phyloP scores from a whole-genome alignment of 768 basidiomycete genomes.

The Termitomyces sp. region DNA sequence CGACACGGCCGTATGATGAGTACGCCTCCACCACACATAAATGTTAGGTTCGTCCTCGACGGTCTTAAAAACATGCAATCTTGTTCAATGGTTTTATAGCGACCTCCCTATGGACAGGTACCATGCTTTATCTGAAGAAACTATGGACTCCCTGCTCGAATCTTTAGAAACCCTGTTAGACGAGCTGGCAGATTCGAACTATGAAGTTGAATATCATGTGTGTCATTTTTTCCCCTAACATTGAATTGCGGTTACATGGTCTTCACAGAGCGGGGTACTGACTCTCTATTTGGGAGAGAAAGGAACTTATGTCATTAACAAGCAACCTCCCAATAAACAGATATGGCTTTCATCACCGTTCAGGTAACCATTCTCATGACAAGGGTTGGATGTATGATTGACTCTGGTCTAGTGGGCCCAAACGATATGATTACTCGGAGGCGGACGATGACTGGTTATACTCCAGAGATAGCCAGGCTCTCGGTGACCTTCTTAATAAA shows the following conservation, averaged over 20 bases:
- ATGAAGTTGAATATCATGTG: constrained; percentile 90
- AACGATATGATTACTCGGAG: constrained; percentile 79
- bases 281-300: constrained; percentile 72
- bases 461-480: constrained; percentile 55
- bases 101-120: constrained; percentile 62
- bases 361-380: constrained; percentile 47
- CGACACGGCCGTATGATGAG: constrained; percentile 29
- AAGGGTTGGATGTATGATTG: background rate
- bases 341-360: constrained; percentile 92
- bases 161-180: constrained; percentile 74
- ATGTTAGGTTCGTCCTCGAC: constrained; percentile 42
- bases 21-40: constrained; percentile 58
- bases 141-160: constrained; percentile 77
- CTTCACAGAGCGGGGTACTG: constrained; percentile 78
- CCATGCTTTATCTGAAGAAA: constrained; percentile 65
- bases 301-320: constrained; percentile 94
- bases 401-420: constrained; percentile 66
- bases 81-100: constrained; percentile 18
- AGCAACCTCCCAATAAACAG: constrained; percentile 96
- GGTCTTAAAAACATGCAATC: background rate
- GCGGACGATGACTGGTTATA: constrained; percentile 70
- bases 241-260: background rate
- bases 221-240: constrained; percentile 19
- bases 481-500: constrained; percentile 61
- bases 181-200: constrained; percentile 44